These are phyloP conservation scores for Phytophthora melonis DNA, from an alignment of 352 stramenopile genomes.

Conservation along the genomic window DNA sequence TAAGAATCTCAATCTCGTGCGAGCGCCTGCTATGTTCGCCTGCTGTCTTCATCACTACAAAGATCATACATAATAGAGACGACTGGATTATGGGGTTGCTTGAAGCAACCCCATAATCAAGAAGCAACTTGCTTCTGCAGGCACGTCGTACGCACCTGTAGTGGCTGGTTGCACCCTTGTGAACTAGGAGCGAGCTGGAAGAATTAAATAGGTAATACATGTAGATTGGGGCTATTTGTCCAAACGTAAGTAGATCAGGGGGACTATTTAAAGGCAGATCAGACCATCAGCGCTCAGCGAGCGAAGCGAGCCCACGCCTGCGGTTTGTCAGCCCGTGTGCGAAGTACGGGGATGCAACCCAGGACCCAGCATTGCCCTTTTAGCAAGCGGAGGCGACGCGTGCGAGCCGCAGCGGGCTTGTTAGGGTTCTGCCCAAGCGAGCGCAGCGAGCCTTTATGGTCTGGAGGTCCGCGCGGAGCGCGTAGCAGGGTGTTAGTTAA, in stretches of 20 bases:
- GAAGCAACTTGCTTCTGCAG: no score
- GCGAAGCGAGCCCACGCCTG: neutral
- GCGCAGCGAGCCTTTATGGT: neutral
- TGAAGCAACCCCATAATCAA: no score
- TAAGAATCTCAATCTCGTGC: no score
- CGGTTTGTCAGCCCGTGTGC: neutral
- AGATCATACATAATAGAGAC: no score
- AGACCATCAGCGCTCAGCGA: neutral
- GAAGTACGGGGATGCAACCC: neutral
- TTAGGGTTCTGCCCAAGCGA: conserved; percentile 1
- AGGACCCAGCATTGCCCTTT: neutral
- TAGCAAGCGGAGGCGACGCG: neutral
- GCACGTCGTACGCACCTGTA: no score
- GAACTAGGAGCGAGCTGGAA: no score
- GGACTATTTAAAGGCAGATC: neutral
- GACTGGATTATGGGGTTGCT: no score
- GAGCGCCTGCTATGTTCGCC: no score
- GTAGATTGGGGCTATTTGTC: no score
- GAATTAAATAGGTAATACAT: no score
- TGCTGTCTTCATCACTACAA: no score
- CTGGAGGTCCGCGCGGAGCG: neutral
- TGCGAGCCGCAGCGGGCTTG: neutral
- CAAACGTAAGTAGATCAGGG: neutral
- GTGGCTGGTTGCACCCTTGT: no score
- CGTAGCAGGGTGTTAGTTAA: neutral